Base-by-base conservation (phyloP, 768 basidiomycete genomes). In the Dioszegia crocea region DNA sequence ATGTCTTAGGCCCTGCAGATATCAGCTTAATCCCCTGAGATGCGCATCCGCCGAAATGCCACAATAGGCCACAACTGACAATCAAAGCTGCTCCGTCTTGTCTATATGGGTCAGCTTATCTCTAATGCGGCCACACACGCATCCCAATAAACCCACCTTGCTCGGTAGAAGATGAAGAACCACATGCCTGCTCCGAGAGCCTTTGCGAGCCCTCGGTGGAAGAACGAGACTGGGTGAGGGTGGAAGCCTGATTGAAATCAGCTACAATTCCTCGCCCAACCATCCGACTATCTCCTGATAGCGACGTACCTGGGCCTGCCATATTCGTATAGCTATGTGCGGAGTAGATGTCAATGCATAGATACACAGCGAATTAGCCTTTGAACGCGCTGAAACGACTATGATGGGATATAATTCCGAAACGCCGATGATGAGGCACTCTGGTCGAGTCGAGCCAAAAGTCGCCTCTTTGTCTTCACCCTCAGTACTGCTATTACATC, bases 81-180 rank as follows among this genome's bases (percentile, higher is more conserved):
- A 90, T 63, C 29, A 90, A 71, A 68, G 88, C 88, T 24, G 83
- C 81, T 43, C 87, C 88, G 65, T 89, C 88, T 81, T 89, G 83
- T 66, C 88, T 89, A 66, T 17, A 23, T 9, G 21, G 31, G 29
- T 60, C 41, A 54, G 62, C 50, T 9, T n/a, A n/a, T 40, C 52
- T 26, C 62, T 36, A 12, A 61, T 45, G 29, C n/a, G 27, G 9
- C 1, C 17, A 17, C 24, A 46, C 19, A n/a, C 12, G 27, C 11
- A 44, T 11, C 43, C 47, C 41, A 23, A 26, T 43, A 9, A 30
- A 81, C 87, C 72, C 70, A 94, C 92, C 91, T 82, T 64, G 88
- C 87, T 57, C 92, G 86, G 79, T 93, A 96, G 81, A 96, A 94
- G 75, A 96, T 91, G 81, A 92, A 96, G 84, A 94, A 94, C 92